Percentiles rank a stretch among this genome's conserved stretches.
Conservation (phyloP, 2,329 filamentous ascomycete species). For the Microsporum ferrugineum region DNA sequence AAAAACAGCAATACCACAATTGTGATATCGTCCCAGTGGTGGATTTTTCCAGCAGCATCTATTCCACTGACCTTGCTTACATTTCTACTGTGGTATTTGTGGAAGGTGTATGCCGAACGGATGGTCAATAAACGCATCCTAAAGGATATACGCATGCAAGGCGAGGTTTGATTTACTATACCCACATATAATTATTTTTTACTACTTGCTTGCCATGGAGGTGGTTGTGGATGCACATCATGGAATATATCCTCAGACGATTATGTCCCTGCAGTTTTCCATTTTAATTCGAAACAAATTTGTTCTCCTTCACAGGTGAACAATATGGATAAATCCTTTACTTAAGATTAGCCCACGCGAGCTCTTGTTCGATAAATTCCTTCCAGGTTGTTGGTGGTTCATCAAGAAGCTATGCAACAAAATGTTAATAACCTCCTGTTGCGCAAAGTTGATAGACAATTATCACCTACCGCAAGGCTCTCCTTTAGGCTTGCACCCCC, state of each 20-base stretch:
- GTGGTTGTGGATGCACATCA: background rate
- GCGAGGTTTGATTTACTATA: background rate
- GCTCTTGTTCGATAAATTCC: background rate
- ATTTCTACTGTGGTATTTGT: conserved; percentile 8
- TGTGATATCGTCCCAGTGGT: conserved; percentile 10
- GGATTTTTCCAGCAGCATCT: conserved; percentile 13
- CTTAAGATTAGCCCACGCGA: background rate
- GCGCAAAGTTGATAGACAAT: background rate
- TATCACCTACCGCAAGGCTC: conserved; percentile 19
- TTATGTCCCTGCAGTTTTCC: background rate
- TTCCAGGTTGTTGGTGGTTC: background rate
- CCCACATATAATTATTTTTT: background rate
- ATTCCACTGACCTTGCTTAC: conserved; percentile 13
- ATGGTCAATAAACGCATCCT: conserved; percentile 7
- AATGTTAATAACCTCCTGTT: background rate
- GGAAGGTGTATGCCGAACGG: conserved; percentile 10
- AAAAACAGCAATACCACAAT: conserved; percentile 3
- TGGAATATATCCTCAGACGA: background rate
- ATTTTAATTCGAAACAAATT: background rate
- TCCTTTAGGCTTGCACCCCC: conserved; percentile 29
- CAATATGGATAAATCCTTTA: background rate
- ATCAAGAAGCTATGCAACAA: background rate
- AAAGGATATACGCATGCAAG: background rate
- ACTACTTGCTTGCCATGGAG: background rate
- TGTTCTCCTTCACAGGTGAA: background rate